Base-by-base conservation (phyloP, 108 stramenopile genomes). In the Bacterosira constricta region DNA sequence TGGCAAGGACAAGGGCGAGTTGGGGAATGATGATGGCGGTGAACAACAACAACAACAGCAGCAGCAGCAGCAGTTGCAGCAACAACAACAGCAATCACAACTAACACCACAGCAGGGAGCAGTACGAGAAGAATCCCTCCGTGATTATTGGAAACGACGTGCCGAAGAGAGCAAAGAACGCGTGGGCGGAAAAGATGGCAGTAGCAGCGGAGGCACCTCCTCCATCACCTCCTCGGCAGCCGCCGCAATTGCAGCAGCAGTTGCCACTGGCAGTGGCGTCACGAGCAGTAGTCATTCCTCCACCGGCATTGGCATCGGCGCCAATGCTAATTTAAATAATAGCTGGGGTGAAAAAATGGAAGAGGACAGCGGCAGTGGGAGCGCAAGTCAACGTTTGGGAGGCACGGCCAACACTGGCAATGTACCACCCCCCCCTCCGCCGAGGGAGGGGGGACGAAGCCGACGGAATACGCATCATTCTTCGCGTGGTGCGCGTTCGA, bases 81-180 rank as follows among this genome's bases (percentile, higher is more conserved):
- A 7, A 39, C 11, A 35, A 6, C 55, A n/a, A 9, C 55, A 35
- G 18, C 55, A 60, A 20, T 4, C 32, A 29, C 56, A 42, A 18
- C 56, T 21, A 61, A 27, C 12, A 5, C 50, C 35, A 21, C 45
- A 35, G 18, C 36, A 31, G 17, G 46, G 15, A 36, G 23, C 25
- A 32, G 29, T 30, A 37, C 34, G 31, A 47, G 46, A 30, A 7
- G 76, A 77, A 39, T 63, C 53, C 6, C 36, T 71, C 7, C 39
- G 76, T 11, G 76, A 71, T 52, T 71, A 71, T 38, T 71, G 69
- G 69, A 71, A 53, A 25, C 39, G 69, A 45, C 69, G 74, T 20
- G 74, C 74, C n/a, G 58, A 59, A 47, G 76, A 77, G 35, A 57
- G 63, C 62, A 65, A 77, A 29, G 69, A 52, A 25, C 36, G 58